These are phyloP conservation scores for Phytophthora megakarya DNA, from an alignment of 352 stramenopile species.

Conservation along the genomic window DNA sequence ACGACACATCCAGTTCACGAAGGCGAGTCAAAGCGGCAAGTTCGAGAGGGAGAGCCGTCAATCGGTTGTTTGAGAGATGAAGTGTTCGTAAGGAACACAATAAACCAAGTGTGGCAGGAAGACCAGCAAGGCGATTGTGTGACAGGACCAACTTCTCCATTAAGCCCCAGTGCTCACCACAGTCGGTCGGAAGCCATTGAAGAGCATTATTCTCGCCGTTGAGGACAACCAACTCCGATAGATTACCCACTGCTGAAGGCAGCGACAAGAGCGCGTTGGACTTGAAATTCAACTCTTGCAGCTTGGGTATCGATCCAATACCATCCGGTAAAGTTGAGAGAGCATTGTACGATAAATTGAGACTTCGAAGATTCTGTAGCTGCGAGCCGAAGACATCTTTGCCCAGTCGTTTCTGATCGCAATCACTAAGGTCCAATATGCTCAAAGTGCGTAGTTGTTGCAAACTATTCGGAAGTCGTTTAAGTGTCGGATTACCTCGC, in stretches of 20 bases:
- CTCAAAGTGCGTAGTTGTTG: slow-evolving; percentile 45
- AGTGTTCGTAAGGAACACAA: slow-evolving; percentile 39
- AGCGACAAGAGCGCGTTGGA: slow-evolving; percentile 40
- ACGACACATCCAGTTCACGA: slow-evolving; percentile 55
- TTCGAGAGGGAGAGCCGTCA: slow-evolving; percentile 53
- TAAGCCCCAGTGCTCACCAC: slow-evolving; percentile 28
- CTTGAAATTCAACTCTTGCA: slow-evolving; percentile 58
- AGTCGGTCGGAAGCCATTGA: slow-evolving; percentile 36
- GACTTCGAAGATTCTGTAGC: slow-evolving; percentile 36
- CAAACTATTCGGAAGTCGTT: slow-evolving; percentile 47
- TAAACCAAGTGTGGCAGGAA: slow-evolving; percentile 55
- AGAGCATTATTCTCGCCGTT: slow-evolving; percentile 48
- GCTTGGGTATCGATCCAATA: slow-evolving; percentile 41
- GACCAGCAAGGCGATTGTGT: slow-evolving; percentile 46
- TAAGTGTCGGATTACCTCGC: slow-evolving; percentile 45
- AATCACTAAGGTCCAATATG: slow-evolving; percentile 49
- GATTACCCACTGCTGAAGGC: slow-evolving; percentile 31
- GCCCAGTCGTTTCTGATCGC: slow-evolving; percentile 54
- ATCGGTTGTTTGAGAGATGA: slow-evolving; percentile 46
- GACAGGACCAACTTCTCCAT: slow-evolving; percentile 48
- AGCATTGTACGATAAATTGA: slow-evolving; percentile 55
- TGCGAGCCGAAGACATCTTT: slow-evolving; percentile 50
- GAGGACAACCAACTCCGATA: slow-evolving; percentile 41
- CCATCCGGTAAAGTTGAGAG: slow-evolving; percentile 43
- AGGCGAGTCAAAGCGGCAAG: slow-evolving; percentile 57